Evolutionary conservation across 2,329 filamentous ascomycete genomes (phyloP).

Genomic region (Pochonia chlamydosporia): DNA sequence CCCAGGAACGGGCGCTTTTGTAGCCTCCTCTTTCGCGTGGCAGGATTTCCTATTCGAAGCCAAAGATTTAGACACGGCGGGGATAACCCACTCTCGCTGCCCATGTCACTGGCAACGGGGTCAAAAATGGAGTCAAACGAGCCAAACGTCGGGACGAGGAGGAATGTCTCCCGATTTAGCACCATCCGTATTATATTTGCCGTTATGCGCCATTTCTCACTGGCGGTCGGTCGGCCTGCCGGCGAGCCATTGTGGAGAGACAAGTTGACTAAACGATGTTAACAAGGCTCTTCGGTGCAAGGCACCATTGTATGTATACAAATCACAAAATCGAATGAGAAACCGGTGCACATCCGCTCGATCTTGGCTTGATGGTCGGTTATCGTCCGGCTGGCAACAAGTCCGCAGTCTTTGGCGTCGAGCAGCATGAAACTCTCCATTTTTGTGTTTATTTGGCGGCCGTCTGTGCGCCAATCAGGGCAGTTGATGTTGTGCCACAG

Average conservation of each 20-base stretch:
- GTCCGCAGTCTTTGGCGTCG: not conserved
- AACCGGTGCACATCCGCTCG: too few species aligned
- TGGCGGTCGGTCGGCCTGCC: not conserved
- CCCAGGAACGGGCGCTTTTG: constrained; percentile 4
- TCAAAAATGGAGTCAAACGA: not conserved
- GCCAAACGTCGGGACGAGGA: not conserved
- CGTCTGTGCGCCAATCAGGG: too few species aligned
- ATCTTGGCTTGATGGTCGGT: too few species aligned
- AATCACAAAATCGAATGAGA: too few species aligned
- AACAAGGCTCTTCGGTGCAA: too few species aligned
- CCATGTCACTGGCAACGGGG: not conserved
- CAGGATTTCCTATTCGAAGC: not conserved
- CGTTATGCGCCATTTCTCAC: not conserved
- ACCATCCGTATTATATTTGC: not conserved
- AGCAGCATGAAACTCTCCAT: too few species aligned
- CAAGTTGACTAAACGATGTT: too few species aligned
- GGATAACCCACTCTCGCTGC: not conserved
- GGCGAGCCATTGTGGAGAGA: not conserved
- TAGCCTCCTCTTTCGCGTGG: not conserved
- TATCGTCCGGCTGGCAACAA: not conserved
- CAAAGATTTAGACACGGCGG: not conserved
- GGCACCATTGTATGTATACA: too few species aligned
- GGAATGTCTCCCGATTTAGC: not conserved
- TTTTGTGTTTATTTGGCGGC: too few species aligned
- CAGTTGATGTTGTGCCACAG: too few species aligned